Evolutionary conservation across 148 eudicot genomes (phyloP).

Genomic region (Drosera capensis): DNA sequence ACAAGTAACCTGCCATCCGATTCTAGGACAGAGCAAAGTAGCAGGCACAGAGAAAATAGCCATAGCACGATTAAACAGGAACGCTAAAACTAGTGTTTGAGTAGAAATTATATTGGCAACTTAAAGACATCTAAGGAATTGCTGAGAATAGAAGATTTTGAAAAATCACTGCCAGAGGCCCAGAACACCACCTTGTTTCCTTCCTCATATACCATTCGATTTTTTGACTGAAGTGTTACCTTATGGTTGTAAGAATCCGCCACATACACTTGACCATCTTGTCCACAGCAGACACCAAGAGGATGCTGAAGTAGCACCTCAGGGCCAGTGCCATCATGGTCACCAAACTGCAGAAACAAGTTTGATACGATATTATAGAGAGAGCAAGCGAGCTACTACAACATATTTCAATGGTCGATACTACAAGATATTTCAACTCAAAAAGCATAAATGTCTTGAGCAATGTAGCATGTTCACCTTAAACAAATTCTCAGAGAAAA

Average conservation of each 20-base stretch:
- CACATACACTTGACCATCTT: conserved; percentile 63
- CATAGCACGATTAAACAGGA: no score
- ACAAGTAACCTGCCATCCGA: no score
- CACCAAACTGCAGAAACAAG: conserved; percentile 60
- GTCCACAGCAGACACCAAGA: conserved; percentile 65
- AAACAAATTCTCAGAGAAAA: conserved; percentile 80
- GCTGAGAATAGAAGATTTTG: not conserved
- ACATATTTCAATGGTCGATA: no score
- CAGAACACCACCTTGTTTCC: not conserved
- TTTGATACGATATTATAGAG: not conserved
- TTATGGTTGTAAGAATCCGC: conserved; percentile 98
- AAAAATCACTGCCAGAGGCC: not conserved
- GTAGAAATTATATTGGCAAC: no score
- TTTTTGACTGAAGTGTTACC: conserved; percentile 33
- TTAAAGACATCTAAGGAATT: no score
- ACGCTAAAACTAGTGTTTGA: no score
- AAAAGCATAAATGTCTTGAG: not conserved
- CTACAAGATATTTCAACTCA: not conserved
- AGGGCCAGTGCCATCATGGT: conserved; percentile 77
- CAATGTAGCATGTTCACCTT: conserved; percentile 23
- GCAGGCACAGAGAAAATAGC: no score
- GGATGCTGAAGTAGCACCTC: conserved; percentile 99
- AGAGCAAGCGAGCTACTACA: not conserved
- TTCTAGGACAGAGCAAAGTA: no score
- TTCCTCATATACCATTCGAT: no score